Evolutionary conservation across 2,329 filamentous ascomycete species (phyloP).

Genomic region (Penicillium sp.): DNA sequence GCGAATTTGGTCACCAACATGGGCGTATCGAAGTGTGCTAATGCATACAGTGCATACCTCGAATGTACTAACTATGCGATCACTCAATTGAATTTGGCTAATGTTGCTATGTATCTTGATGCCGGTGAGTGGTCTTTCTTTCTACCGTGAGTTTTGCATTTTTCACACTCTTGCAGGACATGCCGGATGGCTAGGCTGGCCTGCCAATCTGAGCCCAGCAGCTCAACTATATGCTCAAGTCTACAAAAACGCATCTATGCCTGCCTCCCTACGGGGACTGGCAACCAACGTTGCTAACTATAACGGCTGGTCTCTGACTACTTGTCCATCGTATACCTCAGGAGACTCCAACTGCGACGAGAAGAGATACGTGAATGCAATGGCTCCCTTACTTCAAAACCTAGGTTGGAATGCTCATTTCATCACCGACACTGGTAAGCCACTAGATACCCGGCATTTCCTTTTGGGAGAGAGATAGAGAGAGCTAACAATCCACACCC

Average conservation of each 20-base stretch:
- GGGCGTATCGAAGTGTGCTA: conserved; percentile 53
- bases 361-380: conserved; percentile 51
- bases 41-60: conserved; percentile 55
- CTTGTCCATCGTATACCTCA: conserved; percentile 46
- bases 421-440: conserved; percentile 53
- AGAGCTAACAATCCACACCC: neutral
- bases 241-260: conserved; percentile 48
- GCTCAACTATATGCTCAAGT: conserved; percentile 49
- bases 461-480: neutral
- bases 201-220: conserved; percentile 55
- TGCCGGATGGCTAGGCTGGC: conserved; percentile 64
- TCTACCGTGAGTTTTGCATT: neutral
- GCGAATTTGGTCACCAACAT: conserved; percentile 63
- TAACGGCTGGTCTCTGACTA: conserved; percentile 51
- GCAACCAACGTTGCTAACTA: conserved; percentile 61
- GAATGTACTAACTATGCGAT: conserved; percentile 57
- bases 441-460: neutral
- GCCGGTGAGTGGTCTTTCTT: conserved; percentile 41
- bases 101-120: conserved; percentile 64
- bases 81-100: conserved; percentile 56
- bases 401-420: conserved; percentile 55
- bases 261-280: conserved; percentile 51
- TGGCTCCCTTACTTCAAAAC: conserved; percentile 49
- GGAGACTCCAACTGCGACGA: conserved; percentile 54
- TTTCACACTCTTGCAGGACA: conserved; percentile 38